Percentiles rank a stretch among this genome's conserved stretches.
phyloP scores from a whole-genome alignment of 108 stramenopile genomes.

The Seminavis robusta region DNA sequence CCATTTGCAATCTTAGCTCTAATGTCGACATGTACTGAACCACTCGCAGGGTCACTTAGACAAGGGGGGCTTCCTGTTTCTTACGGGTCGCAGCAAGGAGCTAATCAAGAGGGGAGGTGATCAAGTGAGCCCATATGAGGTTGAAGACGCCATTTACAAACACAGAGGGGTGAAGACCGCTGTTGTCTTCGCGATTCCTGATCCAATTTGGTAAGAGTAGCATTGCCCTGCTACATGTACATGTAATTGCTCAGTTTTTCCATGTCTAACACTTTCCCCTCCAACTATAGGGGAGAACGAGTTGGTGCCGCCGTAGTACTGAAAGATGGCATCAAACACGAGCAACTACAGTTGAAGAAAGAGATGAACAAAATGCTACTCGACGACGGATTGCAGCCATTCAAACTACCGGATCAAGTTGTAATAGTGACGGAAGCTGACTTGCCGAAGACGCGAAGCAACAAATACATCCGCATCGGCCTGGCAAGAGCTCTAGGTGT shows the following conservation, averaged over 20 bases:
- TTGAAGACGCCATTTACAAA: conserved; percentile 38
- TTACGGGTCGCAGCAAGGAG: conserved; percentile 56
- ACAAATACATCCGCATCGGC: conserved; percentile 7
- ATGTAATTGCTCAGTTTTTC: too few relatives aligned
- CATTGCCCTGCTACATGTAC: not conserved
- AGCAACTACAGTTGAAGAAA: not conserved
- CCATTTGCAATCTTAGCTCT: conserved; percentile 7
- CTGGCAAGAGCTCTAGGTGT: not conserved
- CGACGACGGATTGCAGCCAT: not conserved
- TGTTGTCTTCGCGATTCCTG: not conserved
- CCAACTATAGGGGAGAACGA: conserved; percentile 1
- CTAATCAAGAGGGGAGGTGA: conserved; percentile 66
- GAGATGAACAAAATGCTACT: not conserved
- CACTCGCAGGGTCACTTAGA: conserved; percentile 57
- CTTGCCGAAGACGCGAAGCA: conserved; percentile 4
- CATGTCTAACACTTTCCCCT: not conserved
- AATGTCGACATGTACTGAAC: conserved; percentile 31
- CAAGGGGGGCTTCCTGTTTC: conserved; percentile 40
- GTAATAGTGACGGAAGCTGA: conserved; percentile 3
- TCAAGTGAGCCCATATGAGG: conserved; percentile 40
- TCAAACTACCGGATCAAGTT: conserved; percentile 1
- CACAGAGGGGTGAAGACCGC: conserved; percentile 7
- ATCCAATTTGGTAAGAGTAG: too few relatives aligned
- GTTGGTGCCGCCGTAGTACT: conserved; percentile 10
- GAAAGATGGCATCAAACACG: not conserved